These are phyloP conservation scores for Balamuthia mandrillaris DNA, from an alignment of 208 protist genomes.

Conservation along the genomic window DNA sequence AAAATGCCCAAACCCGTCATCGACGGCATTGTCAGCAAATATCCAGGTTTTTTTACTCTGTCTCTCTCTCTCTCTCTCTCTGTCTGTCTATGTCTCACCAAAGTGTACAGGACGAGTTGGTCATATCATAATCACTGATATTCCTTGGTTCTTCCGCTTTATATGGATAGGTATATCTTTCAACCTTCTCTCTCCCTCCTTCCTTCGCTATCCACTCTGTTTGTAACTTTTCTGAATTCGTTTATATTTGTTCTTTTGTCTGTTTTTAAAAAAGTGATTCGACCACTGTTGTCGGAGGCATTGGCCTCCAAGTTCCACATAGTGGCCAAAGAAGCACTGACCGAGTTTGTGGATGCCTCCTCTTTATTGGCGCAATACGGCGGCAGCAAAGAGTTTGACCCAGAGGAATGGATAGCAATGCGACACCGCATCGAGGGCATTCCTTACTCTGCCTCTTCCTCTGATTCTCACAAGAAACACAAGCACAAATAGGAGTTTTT, in stretches of 20 bases:
- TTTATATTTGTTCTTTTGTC: too few relatives aligned
- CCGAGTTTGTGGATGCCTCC: neutral
- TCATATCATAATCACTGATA: neutral
- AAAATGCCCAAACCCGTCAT: neutral
- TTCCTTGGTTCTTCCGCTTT: constrained; percentile 4
- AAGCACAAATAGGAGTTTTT: too few relatives aligned
- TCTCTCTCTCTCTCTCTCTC: too few relatives aligned
- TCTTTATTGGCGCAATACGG: neutral
- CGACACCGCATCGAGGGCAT: too few relatives aligned
- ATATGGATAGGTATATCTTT: neutral
- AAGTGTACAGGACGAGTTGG: neutral
- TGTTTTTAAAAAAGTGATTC: neutral
- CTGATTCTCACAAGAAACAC: too few relatives aligned
- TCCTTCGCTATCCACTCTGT: neutral
- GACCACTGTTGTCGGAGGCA: neutral
- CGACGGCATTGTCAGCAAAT: neutral
- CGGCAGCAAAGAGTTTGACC: neutral
- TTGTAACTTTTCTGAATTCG: too few relatives aligned
- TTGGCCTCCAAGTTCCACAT: neutral
- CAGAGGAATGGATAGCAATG: neutral
- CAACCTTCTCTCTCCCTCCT: neutral
- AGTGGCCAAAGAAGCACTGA: neutral
- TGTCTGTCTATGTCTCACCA: too few relatives aligned
- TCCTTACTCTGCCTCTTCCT: too few relatives aligned
- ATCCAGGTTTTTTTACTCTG: neutral